A percentile compares a stretch with the other conserved stretches of the same genome.
These are phyloP conservation scores for Guadua angustifolia DNA, from an alignment of 176 grass and related monocot species.

Conservation along the genomic window DNA sequence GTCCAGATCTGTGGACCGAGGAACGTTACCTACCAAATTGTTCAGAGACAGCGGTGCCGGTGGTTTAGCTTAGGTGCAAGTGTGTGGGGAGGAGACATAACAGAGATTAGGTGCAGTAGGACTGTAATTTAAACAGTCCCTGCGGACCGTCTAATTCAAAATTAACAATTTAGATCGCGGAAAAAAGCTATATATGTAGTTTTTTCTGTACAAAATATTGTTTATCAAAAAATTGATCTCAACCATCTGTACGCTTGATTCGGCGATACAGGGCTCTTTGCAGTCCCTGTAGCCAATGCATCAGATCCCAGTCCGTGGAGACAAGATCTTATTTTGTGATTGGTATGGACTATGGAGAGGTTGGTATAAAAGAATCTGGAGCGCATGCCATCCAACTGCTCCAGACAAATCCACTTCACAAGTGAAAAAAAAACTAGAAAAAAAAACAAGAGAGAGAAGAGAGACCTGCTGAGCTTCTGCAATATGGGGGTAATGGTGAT, in stretches of 20 bases:
- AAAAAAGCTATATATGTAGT: too few species aligned
- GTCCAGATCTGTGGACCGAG: slow-evolving; percentile 49
- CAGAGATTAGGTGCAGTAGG: too few species aligned
- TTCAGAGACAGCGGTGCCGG: slow-evolving; percentile 24
- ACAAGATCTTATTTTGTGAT: slow-evolving; percentile 52
- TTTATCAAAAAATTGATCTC: too few species aligned
- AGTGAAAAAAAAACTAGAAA: slow-evolving; percentile 44
- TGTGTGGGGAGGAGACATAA: too few species aligned
- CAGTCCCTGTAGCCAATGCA: too few species aligned
- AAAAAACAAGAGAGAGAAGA: slow-evolving; percentile 3
- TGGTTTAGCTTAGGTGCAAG: slow-evolving; percentile 17
- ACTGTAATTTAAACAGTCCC: too few species aligned
- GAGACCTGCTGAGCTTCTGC: slow-evolving; percentile 20
- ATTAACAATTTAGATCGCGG: too few species aligned
- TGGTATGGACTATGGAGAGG: slow-evolving; percentile 48
- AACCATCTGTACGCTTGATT: too few species aligned
- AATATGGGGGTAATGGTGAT: slow-evolving; percentile 50
- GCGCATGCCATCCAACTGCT: slow-evolving; percentile 69
- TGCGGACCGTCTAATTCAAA: too few species aligned
- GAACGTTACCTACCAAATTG: slow-evolving; percentile 12
- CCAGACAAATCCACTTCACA: slow-evolving; percentile 80
- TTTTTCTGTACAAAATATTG: too few species aligned
- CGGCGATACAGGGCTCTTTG: too few species aligned
- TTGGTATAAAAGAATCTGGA: slow-evolving; percentile 73
- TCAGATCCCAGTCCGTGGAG: too few species aligned